Percentiles rank a stretch among this genome's conserved stretches.
Evolutionary conservation across 179 eudicot genomes (phyloP).

Genomic region (Nepenthes alata): DNA sequence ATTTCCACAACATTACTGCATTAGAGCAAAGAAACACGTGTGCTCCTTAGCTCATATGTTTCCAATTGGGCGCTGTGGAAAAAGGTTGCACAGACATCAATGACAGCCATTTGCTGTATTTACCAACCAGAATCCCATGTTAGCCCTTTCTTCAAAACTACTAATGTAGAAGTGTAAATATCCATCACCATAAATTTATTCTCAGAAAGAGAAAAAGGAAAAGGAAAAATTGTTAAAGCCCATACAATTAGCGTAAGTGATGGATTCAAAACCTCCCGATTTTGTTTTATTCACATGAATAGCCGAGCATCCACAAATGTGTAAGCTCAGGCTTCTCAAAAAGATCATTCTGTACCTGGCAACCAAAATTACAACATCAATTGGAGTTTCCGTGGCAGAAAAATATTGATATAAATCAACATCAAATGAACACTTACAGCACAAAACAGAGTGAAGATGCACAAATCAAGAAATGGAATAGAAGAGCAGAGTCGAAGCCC

Average conservation of each 20-base stretch:
- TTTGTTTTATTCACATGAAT: conserved; percentile 20
- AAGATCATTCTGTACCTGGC: conserved; percentile 34
- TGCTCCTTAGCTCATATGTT: conserved; percentile 16
- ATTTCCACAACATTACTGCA: not conserved
- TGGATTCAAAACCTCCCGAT: conserved; percentile 10
- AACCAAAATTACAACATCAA: not conserved
- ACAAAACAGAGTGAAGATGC: conserved; percentile 1
- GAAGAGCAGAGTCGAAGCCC: not conserved
- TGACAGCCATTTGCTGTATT: conserved; percentile 16
- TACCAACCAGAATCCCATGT: conserved; percentile 10
- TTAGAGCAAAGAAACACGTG: not conserved
- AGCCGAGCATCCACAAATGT: conserved; percentile 15
- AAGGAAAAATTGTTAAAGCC: no score
- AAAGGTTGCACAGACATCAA: conserved; percentile 31
- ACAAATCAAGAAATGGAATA: not conserved
- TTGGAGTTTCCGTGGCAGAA: not conserved
- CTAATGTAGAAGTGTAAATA: no score
- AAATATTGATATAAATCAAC: not conserved
- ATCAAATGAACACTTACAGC: no score
- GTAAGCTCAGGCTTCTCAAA: conserved; percentile 26
- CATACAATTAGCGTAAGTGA: not conserved
- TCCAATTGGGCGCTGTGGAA: conserved; percentile 17
- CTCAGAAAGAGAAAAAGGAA: no score
- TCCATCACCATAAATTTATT: no score
- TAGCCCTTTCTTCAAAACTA: not conserved